Percentiles rank a stretch among this genome's conserved stretches.
These are phyloP conservation scores for Fusarium sp. DNA, from an alignment of 2,329 filamentous ascomycete species.

Conservation along the genomic window DNA sequence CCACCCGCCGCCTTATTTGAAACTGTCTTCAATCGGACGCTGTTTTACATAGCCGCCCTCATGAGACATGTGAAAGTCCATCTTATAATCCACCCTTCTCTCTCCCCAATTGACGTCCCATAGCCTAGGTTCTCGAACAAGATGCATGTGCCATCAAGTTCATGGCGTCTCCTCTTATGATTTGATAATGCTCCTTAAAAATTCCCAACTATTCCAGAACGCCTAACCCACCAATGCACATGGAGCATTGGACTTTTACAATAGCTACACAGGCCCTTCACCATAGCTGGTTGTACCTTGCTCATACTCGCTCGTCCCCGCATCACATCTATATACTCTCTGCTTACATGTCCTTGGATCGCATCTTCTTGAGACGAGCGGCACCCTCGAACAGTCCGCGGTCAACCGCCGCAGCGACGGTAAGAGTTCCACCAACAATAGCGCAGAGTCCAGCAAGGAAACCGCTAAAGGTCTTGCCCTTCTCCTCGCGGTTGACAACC, in stretches of 20 bases:
- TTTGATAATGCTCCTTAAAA: slow-evolving; percentile 33
- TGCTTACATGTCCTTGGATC: slow-evolving; percentile 68
- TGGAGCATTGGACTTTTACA: slow-evolving; percentile 37
- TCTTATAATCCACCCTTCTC: slow-evolving; percentile 4
- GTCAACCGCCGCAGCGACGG: slow-evolving; percentile 93
- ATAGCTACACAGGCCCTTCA: slow-evolving; percentile 33
- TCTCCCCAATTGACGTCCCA: not conserved
- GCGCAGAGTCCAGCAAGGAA: slow-evolving; percentile 96
- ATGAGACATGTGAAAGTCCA: slow-evolving; percentile 20
- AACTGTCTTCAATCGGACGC: slow-evolving; percentile 7
- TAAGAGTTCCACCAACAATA: slow-evolving; percentile 93
- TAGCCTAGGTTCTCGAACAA: not conserved
- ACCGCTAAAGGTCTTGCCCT: slow-evolving; percentile 87
- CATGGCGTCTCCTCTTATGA: slow-evolving; percentile 13
- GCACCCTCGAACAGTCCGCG: slow-evolving; percentile 91
- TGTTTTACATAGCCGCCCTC: slow-evolving; percentile 11
- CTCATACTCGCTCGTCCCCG: slow-evolving; percentile 17
- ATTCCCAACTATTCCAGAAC: slow-evolving; percentile 42
- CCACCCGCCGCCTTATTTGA: slow-evolving; percentile 27
- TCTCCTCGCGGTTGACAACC: slow-evolving; percentile 94
- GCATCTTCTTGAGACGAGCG: slow-evolving; percentile 87
- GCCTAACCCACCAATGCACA: slow-evolving; percentile 41
- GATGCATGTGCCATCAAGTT: not conserved
- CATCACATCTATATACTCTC: not conserved
- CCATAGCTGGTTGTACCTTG: slow-evolving; percentile 16